These are phyloP conservation scores for Yarrowia bubula DNA, from an alignment of 805 yeast species.

Conservation along the genomic window DNA sequence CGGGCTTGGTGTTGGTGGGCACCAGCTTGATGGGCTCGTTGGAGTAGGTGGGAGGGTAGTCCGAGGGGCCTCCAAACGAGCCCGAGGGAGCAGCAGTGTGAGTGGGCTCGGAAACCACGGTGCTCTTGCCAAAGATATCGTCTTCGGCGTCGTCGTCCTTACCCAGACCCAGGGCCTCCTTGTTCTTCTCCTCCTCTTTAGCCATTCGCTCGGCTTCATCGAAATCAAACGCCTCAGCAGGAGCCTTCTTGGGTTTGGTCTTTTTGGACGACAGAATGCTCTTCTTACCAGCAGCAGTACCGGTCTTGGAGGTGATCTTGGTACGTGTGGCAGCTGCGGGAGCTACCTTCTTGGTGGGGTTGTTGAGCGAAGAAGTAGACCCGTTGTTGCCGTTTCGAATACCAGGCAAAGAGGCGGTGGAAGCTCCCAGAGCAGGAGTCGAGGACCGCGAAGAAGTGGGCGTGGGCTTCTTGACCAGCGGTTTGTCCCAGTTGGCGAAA, in stretches of 20 bases:
- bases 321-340: constrained; percentile 28
- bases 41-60: constrained; percentile 8
- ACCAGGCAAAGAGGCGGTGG: constrained; percentile 27
- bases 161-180: constrained; percentile 46
- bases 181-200: constrained; percentile 72
- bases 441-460: constrained; percentile 46
- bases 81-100: constrained; percentile 25
- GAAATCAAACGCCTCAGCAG: constrained; percentile 54
- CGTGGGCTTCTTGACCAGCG: constrained; percentile 46
- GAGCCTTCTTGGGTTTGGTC: constrained; percentile 38
- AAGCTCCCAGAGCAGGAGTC: constrained; percentile 35
- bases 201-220: constrained; percentile 76
- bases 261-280: constrained; percentile 39
- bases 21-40: constrained; percentile 24
- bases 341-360: constrained; percentile 29
- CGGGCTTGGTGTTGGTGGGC: constrained; percentile 26
- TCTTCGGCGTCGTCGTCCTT: constrained; percentile 35
- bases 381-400: constrained; percentile 28
- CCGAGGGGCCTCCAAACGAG: constrained; percentile 20
- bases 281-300: constrained; percentile 28
- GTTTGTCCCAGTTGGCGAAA: constrained; percentile 87
- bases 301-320: constrained; percentile 25
- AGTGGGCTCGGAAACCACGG: constrained; percentile 13
- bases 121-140: constrained; percentile 23
- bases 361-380: constrained; percentile 17